Percentiles rank a stretch among this genome's conserved stretches.
Conservation (phyloP, 352 stramenopile species). For the Globisporangium splendens region DNA sequence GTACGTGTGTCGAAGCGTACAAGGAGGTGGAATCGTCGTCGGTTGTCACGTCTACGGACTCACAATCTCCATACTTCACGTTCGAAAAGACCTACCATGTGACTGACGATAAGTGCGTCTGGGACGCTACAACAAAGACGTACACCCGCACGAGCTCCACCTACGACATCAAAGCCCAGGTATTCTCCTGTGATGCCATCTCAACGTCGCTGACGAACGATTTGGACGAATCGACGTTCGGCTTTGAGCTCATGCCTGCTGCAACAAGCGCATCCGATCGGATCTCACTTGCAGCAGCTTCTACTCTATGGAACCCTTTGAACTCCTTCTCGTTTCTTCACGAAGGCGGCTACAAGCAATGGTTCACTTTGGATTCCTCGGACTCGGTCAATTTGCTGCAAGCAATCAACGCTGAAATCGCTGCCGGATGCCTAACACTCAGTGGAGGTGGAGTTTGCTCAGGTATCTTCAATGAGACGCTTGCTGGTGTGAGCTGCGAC, state of each 20-base stretch:
- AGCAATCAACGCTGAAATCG: constrained; percentile 37
- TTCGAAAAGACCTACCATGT: constrained; percentile 34
- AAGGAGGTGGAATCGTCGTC: constrained; percentile 28
- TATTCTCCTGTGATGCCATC: constrained; percentile 42
- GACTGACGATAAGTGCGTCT: constrained; percentile 22
- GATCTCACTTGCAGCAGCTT: constrained; percentile 31
- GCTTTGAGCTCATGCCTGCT: constrained; percentile 44
- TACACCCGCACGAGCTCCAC: constrained; percentile 30
- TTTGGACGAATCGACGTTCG: constrained; percentile 27
- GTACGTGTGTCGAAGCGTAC: constrained; percentile 21
- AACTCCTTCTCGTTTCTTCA: constrained; percentile 48
- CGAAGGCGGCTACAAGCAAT: constrained; percentile 39
- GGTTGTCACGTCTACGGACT: constrained; percentile 8
- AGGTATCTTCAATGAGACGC: constrained; percentile 45
- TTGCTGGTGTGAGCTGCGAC: constrained; percentile 26
- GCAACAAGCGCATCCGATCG: constrained; percentile 12
- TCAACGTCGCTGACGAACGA: constrained; percentile 50
- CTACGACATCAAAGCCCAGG: constrained; percentile 24
- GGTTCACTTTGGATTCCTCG: constrained; percentile 25
- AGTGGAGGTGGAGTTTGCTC: constrained; percentile 32
- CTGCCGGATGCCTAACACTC: constrained; percentile 18
- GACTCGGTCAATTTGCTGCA: constrained; percentile 11
- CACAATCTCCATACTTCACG: constrained; percentile 39
- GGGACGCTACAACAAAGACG: constrained; percentile 14
- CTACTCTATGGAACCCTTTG: constrained; percentile 37